Evolutionary conservation across 768 basidiomycete species (phyloP).

Genomic region (Suillus fuscotomentosus): DNA sequence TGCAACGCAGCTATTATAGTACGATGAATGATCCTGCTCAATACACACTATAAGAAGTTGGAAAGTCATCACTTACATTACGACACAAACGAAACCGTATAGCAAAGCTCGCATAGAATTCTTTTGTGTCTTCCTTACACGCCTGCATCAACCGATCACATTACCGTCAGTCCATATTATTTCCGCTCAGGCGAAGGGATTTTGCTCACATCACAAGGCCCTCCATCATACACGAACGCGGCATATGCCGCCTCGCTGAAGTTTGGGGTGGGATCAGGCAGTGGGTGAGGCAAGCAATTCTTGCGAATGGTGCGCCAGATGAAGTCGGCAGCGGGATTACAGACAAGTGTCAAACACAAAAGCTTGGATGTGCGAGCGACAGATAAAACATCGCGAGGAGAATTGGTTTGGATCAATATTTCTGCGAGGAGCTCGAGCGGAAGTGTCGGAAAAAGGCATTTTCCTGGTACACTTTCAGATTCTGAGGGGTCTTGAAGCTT

Average conservation of each 20-base stretch:
- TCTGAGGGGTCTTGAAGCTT: background rate
- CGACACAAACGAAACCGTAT: conserved; percentile 46
- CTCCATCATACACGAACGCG: conserved; percentile 61
- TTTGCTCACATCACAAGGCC: conserved; percentile 50
- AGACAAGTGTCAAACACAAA: conserved; percentile 48
- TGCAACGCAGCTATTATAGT: conserved; percentile 21
- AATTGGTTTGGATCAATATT: conserved; percentile 51
- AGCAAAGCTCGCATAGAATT: conserved; percentile 47
- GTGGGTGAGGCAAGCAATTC: conserved; percentile 28
- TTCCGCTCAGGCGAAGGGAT: background rate
- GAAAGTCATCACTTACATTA: conserved; percentile 25
- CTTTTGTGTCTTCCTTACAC: conserved; percentile 37
- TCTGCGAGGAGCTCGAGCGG: conserved; percentile 68
- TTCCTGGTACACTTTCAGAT: background rate
- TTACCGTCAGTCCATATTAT: background rate
- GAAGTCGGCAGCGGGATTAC: conserved; percentile 41
- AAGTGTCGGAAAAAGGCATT: conserved; percentile 26
- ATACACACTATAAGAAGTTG: background rate
- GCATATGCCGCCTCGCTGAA: conserved; percentile 61
- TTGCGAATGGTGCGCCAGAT: conserved; percentile 61
- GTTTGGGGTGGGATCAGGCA: conserved; percentile 42
- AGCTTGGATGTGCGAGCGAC: conserved; percentile 57
- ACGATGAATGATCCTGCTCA: background rate
- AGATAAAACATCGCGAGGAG: conserved; percentile 56
- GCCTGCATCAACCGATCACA: conserved; percentile 22